phyloP scores from a whole-genome alignment of 192 early-diverging fungal species.

The Coemansia sp. region DNA sequence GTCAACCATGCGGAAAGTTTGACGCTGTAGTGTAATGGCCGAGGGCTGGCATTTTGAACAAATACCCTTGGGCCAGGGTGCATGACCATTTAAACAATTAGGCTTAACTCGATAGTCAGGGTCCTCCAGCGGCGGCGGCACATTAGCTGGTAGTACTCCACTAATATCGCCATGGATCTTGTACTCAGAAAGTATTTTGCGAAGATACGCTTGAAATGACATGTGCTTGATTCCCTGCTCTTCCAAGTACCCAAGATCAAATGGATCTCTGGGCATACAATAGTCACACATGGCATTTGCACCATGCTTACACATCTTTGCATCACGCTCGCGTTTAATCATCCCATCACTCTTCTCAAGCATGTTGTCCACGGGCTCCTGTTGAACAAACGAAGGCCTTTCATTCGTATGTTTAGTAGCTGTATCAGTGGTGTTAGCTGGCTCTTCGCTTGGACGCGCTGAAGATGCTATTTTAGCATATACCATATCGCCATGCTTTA shows the following conservation, averaged over 20 bases:
- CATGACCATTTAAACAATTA: conserved; percentile 78
- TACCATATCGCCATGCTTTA: conserved; percentile 48
- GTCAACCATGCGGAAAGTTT: conserved; percentile 93
- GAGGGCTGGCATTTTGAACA: conserved; percentile 98
- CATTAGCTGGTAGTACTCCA: conserved; percentile 44
- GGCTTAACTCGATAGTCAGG: conserved; percentile 74
- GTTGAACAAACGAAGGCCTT: conserved; percentile 25
- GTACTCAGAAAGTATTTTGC: conserved; percentile 69
- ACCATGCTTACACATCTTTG: conserved; percentile 66
- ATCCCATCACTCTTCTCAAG: conserved; percentile 80
- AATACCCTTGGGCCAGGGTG: conserved; percentile 90
- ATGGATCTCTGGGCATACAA: conserved; percentile 67
- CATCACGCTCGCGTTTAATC: conserved; percentile 75
- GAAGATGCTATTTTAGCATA: conserved; percentile 32
- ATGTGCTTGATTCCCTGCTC: conserved; percentile 95
- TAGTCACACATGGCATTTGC: conserved; percentile 49
- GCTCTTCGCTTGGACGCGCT: conserved; percentile 30
- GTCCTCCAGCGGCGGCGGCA: conserved; percentile 84
- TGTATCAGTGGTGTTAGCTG: neutral
- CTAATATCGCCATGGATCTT: conserved; percentile 58
- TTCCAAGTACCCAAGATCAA: conserved; percentile 80
- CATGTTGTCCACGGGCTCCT: conserved; percentile 77
- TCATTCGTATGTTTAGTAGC: neutral
- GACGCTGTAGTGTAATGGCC: conserved; percentile 82
- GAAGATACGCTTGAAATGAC: conserved; percentile 91